Conservation (phyloP, 176 grass and related monocot species). For the Paspalum notatum region DNA sequence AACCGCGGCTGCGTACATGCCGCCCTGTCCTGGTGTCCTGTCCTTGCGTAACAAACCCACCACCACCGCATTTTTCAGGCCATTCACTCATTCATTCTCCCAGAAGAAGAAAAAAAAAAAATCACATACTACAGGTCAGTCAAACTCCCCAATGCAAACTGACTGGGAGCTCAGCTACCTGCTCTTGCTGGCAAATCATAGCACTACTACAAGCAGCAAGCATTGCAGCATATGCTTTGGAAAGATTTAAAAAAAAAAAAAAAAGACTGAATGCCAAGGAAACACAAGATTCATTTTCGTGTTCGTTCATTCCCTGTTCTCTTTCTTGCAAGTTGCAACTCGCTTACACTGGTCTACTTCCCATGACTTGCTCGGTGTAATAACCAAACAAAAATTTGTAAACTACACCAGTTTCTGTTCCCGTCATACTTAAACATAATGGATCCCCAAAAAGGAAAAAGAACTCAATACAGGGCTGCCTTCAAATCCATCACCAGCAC, state of each 20-base stretch:
- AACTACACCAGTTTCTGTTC: constrained; percentile 17
- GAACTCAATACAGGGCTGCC: constrained; percentile 24
- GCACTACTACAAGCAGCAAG: background rate
- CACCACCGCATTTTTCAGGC: constrained; percentile 50
- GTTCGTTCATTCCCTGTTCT: background rate
- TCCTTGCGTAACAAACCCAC: constrained; percentile 50
- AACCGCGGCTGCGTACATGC: constrained; percentile 16
- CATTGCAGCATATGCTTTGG: background rate
- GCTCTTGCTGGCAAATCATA: background rate
- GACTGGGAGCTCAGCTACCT: background rate
- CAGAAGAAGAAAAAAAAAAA: too few species aligned
- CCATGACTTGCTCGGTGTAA: background rate
- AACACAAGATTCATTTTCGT: background rate
- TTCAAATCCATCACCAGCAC: background rate
- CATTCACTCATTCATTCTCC: constrained; percentile 45
- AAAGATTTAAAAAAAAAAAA: background rate
- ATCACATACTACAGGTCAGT: background rate
- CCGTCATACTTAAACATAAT: background rate
- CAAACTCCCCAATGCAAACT: background rate
- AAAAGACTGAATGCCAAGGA: background rate
- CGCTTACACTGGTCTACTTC: constrained; percentile 22
- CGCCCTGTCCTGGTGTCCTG: background rate
- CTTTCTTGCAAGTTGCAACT: background rate
- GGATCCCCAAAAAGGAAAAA: constrained; percentile 4
- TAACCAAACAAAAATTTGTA: constrained; percentile 27